Conservation (phyloP, 164 flowering plant genomes). For the Echeveria elegans region DNA sequence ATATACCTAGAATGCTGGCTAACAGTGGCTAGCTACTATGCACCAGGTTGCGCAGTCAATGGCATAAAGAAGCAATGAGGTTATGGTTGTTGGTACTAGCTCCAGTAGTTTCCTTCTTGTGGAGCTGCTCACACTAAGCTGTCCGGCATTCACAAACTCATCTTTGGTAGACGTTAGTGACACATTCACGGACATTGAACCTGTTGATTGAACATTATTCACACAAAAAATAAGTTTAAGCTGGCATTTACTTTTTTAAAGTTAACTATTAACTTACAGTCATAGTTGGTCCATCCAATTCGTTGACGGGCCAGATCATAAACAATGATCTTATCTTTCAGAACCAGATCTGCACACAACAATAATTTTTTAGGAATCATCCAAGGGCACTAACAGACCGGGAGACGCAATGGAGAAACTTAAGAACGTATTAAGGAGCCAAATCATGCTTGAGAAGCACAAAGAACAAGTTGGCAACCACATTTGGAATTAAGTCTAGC, state of each 20-base stretch:
- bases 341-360: conserved; percentile 46
- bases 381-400: neutral
- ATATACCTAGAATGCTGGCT: neutral
- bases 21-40: conserved; percentile 2
- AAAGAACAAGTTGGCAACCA: neutral
- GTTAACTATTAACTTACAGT: conserved; percentile 32
- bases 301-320: conserved; percentile 49
- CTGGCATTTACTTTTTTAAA: no score
- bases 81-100: conserved; percentile 11
- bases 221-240: neutral
- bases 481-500: neutral
- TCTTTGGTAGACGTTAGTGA: conserved; percentile 39
- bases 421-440: neutral
- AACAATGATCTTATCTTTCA: conserved; percentile 61
- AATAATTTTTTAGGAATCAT: neutral
- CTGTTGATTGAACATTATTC: conserved; percentile 18
- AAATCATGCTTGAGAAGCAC: neutral
- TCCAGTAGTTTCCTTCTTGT: conserved; percentile 16
- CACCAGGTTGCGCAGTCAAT: no score
- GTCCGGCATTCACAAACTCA: conserved; percentile 39
- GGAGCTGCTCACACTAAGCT: conserved; percentile 37
- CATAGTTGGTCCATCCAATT: conserved; percentile 62
- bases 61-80: conserved; percentile 19
- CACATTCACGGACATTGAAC: conserved; percentile 52
- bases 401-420: neutral